phyloP scores from a whole-genome alignment of 179 eudicot species.

The Beta macrorhiza region DNA sequence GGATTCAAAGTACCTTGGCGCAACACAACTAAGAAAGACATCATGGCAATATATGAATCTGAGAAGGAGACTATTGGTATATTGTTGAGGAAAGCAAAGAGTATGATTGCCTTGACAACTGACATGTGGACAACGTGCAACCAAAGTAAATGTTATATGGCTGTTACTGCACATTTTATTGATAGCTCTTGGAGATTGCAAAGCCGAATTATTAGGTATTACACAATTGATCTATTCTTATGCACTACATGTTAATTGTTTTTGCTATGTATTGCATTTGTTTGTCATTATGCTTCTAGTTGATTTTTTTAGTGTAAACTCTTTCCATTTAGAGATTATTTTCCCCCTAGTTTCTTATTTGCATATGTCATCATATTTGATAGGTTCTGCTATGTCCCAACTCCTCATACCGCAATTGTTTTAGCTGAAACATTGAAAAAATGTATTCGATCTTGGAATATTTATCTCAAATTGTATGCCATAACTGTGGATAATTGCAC shows the following conservation, averaged over 20 bases:
- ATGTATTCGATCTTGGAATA: constrained; percentile 8
- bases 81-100: not conserved
- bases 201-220: constrained; percentile 3
- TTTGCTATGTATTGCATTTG: no score
- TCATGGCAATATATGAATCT: not conserved
- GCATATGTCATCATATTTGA: no score
- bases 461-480: not conserved
- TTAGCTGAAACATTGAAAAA: not conserved
- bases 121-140: constrained; percentile 27
- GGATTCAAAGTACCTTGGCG: constrained; percentile 12
- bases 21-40: constrained; percentile 12
- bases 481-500: constrained; percentile 11
- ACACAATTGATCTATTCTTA: not conserved
- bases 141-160: constrained; percentile 26
- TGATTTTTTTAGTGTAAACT: no score
- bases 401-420: not conserved
- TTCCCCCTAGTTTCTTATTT: no score
- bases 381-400: no score
- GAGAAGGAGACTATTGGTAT: constrained; percentile 1
- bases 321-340: no score
- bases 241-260: not conserved
- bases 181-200: constrained; percentile 23
- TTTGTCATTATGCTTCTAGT: no score
- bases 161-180: constrained; percentile 13
- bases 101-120: constrained; percentile 20